These are phyloP conservation scores for Gracilaria vermiculophylla DNA, from an alignment of 23 red algal species.

Conservation along the genomic window DNA sequence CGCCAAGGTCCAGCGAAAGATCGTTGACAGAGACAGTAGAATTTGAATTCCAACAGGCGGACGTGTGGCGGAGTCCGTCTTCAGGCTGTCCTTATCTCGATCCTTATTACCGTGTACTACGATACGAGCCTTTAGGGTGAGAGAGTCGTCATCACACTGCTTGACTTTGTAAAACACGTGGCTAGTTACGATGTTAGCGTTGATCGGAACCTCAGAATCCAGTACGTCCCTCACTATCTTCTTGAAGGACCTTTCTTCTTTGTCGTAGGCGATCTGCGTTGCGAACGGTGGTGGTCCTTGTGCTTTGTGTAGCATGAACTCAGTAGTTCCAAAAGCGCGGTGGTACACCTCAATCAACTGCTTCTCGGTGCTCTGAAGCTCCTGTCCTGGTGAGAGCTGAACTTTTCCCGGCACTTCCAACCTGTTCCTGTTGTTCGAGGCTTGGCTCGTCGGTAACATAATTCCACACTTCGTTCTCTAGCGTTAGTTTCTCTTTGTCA, in stretches of 20 bases:
- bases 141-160: neutral
- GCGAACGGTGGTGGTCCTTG: neutral
- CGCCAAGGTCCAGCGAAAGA: slow-evolving; percentile 18
- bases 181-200: slow-evolving; percentile 7
- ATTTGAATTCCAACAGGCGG: slow-evolving; percentile 6
- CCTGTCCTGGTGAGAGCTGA: neutral
- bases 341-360: neutral
- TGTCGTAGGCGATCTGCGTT: neutral
- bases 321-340: neutral
- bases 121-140: slow-evolving; percentile 20
- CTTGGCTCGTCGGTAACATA: neutral
- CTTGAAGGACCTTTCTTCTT: slow-evolving; percentile 10
- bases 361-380: neutral
- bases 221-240: neutral
- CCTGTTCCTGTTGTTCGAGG: too few relatives aligned
- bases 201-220: neutral
- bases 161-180: slow-evolving; percentile 48
- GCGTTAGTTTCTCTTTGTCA: neutral
- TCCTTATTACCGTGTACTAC: slow-evolving; percentile 22
- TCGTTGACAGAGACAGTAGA: neutral
- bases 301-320: slow-evolving; percentile 11
- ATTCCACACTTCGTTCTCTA: slow-evolving; percentile 14
- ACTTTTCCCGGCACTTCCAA: too few relatives aligned
- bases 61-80: neutral
- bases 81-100: neutral